Evolutionary conservation across 257 asterid species (phyloP), one percentile per base, ranked within the genome.

Genomic region (Ajuga chamaepitys): DNA sequence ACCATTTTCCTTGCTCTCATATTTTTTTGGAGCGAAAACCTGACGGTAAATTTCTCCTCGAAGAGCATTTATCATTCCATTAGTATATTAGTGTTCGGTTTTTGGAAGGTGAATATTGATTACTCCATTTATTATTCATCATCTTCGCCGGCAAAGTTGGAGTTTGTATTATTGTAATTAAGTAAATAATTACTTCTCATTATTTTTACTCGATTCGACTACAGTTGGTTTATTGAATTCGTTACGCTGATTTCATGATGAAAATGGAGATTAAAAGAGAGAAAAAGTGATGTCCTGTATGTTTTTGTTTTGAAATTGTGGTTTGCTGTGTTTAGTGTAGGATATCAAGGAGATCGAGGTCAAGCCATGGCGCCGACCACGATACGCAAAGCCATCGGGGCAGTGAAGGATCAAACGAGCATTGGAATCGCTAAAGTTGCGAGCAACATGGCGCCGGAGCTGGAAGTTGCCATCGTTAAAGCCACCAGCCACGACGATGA

Each of bases 401-500:
- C 91, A 5, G 90, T 88, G 67, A 88, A 88, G 88, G 95, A 88
- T 55, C 96, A 88, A 62, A 82, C 96, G 5, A 88, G 91, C 71
- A 88, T 88, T 35, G 91, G 96, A 7, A 71, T 88, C 0, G 96
- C 93, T 0, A 88, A 88, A 70, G 96, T 88, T 0, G 78, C 94
- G 2, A 79, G 94, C 78, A 88, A 88, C 71, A 64, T 80, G 85
- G 88, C 96, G 28, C 94, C 96, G 32, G 91, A 85, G 74, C 89
- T 88, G 54, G 85, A 88, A 69, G 96, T 88, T 0, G 91, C 94
- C 64, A 68, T 88, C 26, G 91, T 88, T 34, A 88, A 85, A 73
- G 96, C 96, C 16, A 88, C 96, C 4, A 78, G 88, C 80, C 96
- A 88, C 70, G 93, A 88, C 48, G 94, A 88, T 22, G 96, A 88